Conservation (phyloP, 2,329 filamentous ascomycete species). For the Seiridium cupressi region DNA sequence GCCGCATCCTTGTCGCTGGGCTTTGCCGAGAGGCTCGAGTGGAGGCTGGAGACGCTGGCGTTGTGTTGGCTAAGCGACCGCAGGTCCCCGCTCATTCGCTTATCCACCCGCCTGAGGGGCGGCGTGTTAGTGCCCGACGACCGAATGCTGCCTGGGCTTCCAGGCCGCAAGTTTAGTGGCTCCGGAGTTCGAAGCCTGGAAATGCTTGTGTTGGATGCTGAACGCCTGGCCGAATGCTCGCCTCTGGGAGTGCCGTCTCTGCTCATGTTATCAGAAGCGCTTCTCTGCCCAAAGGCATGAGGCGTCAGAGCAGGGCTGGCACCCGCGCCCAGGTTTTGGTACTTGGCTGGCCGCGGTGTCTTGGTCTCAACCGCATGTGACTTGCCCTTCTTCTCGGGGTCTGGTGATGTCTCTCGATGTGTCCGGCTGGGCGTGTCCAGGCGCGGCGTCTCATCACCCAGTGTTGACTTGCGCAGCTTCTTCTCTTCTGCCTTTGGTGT, state of each 20-base stretch:
- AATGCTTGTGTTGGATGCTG: conserved; percentile 54
- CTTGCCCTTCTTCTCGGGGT: conserved; percentile 8
- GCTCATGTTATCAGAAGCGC: conserved; percentile 37
- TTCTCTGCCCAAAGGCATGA: conserved; percentile 20
- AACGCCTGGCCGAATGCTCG: conserved; percentile 31
- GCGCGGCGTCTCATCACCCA: conserved; percentile 24
- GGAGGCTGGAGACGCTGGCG: conserved; percentile 19
- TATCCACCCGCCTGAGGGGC: conserved; percentile 63
- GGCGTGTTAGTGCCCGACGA: conserved; percentile 56
- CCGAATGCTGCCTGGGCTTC: conserved; percentile 55
- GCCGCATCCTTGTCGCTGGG: conserved; percentile 11
- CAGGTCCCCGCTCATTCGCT: conserved; percentile 73
- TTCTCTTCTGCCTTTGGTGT: conserved; percentile 28
- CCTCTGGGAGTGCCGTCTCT: conserved; percentile 18
- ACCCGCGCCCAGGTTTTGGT: conserved; percentile 16
- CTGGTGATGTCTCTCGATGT: conserved; percentile 9
- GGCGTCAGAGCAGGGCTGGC: conserved; percentile 16
- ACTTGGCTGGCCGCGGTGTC: conserved; percentile 17
- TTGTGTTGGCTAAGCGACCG: conserved; percentile 62
- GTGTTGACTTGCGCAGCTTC: conserved; percentile 18
- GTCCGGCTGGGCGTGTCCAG: conserved; percentile 12
- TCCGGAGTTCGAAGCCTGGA: conserved; percentile 52
- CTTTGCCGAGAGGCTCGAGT: conserved; percentile 4
- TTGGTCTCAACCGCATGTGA: conserved; percentile 13
- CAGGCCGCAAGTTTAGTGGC: conserved; percentile 55